Evolutionary conservation across 2,329 filamentous ascomycete species (phyloP).

Genomic region (Scortechinia acanthostroma): DNA sequence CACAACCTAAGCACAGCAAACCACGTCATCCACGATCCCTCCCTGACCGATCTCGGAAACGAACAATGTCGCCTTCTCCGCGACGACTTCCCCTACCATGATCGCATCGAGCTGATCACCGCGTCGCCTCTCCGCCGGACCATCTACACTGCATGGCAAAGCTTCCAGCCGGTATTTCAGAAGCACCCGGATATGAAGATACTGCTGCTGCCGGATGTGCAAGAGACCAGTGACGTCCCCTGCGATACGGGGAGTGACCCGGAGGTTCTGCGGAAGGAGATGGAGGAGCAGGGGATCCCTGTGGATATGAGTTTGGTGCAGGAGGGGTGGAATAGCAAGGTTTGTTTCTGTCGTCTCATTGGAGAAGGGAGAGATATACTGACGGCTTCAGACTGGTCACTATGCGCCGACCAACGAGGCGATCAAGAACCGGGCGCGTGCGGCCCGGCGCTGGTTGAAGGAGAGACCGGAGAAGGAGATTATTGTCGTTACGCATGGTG

Average conservation of each 20-base stretch:
- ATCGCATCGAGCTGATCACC: conserved; percentile 61
- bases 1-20: conserved; percentile 73
- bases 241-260: conserved; percentile 68
- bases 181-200: conserved; percentile 36
- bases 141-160: conserved; percentile 67
- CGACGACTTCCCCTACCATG: conserved; percentile 56
- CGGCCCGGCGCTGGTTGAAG: conserved; percentile 36
- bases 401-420: conserved; percentile 36
- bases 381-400: conserved; percentile 10
- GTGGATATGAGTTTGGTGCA: conserved; percentile 59
- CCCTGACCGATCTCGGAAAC: conserved; percentile 69
- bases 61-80: conserved; percentile 65
- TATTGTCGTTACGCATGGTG: conserved; percentile 74
- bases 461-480: conserved; percentile 50
- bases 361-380: neutral
- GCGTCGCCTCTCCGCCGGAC: conserved; percentile 77
- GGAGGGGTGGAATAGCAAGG: conserved; percentile 69
- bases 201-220: conserved; percentile 65
- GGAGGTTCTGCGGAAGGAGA: conserved; percentile 48
- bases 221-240: conserved; percentile 69
- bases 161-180: conserved; percentile 52
- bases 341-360: neutral
- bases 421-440: conserved; percentile 52
- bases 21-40: conserved; percentile 69
- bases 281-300: conserved; percentile 34